Conservation (phyloP, 257 asterid species). For the Coffea canephora region DNA sequence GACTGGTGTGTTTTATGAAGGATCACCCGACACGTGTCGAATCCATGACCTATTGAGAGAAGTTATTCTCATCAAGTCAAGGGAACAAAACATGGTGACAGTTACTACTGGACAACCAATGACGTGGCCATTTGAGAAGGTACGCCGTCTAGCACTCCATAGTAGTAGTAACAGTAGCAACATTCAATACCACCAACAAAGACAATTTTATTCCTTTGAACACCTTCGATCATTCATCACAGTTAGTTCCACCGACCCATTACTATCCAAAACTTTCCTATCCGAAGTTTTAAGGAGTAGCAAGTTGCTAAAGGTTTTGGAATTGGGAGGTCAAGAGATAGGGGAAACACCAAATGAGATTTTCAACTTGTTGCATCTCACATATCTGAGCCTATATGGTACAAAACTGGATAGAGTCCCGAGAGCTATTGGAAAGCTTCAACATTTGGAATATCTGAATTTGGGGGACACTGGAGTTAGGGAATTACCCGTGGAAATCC, state of each 20-base stretch:
- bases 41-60: slow-evolving; percentile 21
- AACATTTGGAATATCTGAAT: slow-evolving; percentile 16
- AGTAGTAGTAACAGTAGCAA: background rate
- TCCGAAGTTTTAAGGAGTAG: too few species aligned
- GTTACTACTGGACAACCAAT: background rate
- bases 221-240: background rate
- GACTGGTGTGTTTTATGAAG: background rate
- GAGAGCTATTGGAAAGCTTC: slow-evolving; percentile 18
- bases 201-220: background rate
- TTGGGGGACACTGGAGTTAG: background rate
- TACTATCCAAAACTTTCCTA: too few species aligned
- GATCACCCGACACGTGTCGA: background rate
- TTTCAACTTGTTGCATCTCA: too few species aligned
- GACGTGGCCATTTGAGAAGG: background rate
- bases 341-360: too few species aligned
- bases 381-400: background rate
- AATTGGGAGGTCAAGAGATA: too few species aligned
- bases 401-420: background rate
- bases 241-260: too few species aligned
- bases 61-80: slow-evolving; percentile 8
- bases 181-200: background rate
- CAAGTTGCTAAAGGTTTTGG: too few species aligned
- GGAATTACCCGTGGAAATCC: slow-evolving; percentile 20
- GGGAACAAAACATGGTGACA: slow-evolving; percentile 18
- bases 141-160: slow-evolving; percentile 15